phyloP scores from a whole-genome alignment of 805 yeast genomes.

The Schwanniomyces vanrijiae region DNA sequence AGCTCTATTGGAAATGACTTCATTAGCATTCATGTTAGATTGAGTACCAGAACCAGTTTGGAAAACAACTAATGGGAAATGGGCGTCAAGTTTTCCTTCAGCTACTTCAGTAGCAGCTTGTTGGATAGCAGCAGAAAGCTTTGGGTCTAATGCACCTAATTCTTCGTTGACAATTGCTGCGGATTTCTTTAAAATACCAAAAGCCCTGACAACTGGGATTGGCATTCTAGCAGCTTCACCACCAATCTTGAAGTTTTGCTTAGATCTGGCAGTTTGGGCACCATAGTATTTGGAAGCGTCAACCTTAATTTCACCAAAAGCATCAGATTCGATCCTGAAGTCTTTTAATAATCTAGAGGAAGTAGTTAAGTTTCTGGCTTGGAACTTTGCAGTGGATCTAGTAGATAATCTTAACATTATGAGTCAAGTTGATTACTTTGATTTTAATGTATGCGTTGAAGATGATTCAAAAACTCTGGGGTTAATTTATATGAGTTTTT shows the following conservation, averaged over 20 bases:
- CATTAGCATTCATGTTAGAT: slow-evolving; percentile 98
- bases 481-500: slow-evolving; percentile 3
- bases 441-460: not conserved
- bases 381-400: slow-evolving; percentile 12
- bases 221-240: slow-evolving; percentile 91
- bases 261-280: slow-evolving; percentile 95
- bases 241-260: slow-evolving; percentile 93
- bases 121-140: slow-evolving; percentile 80
- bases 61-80: slow-evolving; percentile 97
- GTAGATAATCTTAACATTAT: slow-evolving; percentile 29
- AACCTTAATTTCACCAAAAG: slow-evolving; percentile 95
- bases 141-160: slow-evolving; percentile 79
- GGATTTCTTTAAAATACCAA: slow-evolving; percentile 91
- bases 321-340: slow-evolving; percentile 84
- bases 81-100: slow-evolving; percentile 87
- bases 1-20: slow-evolving; percentile 97
- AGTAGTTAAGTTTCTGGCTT: slow-evolving; percentile 29
- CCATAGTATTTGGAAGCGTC: slow-evolving; percentile 91
- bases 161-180: slow-evolving; percentile 88
- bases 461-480: slow-evolving; percentile 5
- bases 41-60: slow-evolving; percentile 99
- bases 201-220: slow-evolving; percentile 84
- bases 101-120: slow-evolving; percentile 94
- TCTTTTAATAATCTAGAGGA: slow-evolving; percentile 21
- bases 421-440: not conserved